These are phyloP conservation scores for Pseudotulostoma volvatum DNA, from an alignment of 495 filamentous ascomycete genomes.

Conservation along the genomic window DNA sequence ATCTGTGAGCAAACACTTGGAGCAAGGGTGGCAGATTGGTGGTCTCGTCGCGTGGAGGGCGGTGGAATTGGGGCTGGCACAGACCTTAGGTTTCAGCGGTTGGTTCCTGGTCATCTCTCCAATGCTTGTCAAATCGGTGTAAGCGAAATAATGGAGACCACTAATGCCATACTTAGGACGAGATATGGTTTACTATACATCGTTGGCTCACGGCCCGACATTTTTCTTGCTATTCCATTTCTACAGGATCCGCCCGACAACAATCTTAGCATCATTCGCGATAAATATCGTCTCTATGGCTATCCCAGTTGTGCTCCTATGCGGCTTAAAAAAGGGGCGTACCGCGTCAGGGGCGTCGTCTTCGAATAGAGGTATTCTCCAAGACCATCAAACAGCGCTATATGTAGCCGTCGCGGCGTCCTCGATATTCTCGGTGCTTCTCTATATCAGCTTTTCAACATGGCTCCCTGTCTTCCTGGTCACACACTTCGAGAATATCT, in stretches of 20 bases:
- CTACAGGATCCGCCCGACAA: constrained; percentile 46
- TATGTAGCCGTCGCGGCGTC: constrained; percentile 49
- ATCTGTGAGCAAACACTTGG: constrained; percentile 40
- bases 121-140: not conserved
- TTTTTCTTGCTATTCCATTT: constrained; percentile 56
- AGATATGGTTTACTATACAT: constrained; percentile 50
- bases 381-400: constrained; percentile 43
- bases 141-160: too few species aligned
- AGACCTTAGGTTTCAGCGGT: constrained; percentile 58
- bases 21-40: constrained; percentile 43
- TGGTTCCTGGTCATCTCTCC: constrained; percentile 7
- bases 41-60: constrained; percentile 49
- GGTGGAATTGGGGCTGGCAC: constrained; percentile 50
- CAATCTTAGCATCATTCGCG: constrained; percentile 36
- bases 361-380: constrained; percentile 52
- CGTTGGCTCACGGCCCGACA: constrained; percentile 54
- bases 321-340: constrained; percentile 45
- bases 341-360: constrained; percentile 30
- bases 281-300: constrained; percentile 51
- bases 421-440: constrained; percentile 46
- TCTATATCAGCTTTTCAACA: constrained; percentile 45
- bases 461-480: constrained; percentile 53
- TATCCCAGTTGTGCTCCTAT: constrained; percentile 55
- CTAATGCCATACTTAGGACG: too few species aligned
- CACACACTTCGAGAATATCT: constrained; percentile 50